Conservation (phyloP, 148 eudicot genomes). For the Silene conica region DNA sequence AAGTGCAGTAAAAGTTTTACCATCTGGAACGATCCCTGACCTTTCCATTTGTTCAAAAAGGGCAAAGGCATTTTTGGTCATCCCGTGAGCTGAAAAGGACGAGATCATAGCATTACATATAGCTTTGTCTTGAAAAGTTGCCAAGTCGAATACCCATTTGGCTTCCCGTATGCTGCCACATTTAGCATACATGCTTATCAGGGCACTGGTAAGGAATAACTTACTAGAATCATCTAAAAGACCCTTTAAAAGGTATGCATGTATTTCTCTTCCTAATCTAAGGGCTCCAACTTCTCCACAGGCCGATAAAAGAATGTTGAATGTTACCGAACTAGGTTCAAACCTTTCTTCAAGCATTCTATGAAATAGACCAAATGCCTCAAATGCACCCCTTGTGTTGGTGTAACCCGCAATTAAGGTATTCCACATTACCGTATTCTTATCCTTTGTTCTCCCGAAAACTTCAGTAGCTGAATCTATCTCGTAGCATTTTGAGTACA, state of each 20-base stretch:
- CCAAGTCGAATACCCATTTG: constrained; percentile 24
- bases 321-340: constrained; percentile 38
- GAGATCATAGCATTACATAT: constrained; percentile 57
- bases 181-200: constrained; percentile 49
- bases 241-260: constrained; percentile 42
- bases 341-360: constrained; percentile 37
- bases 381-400: constrained; percentile 22
- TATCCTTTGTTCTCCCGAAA: constrained; percentile 36
- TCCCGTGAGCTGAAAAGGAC: constrained; percentile 48
- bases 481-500: constrained; percentile 50
- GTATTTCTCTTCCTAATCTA: constrained; percentile 36
- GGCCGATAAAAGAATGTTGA: constrained; percentile 42
- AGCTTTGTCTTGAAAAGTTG: constrained; percentile 29
- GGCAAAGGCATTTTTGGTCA: constrained; percentile 36
- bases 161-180: constrained; percentile 42
- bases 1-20: constrained; percentile 41
- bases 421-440: constrained; percentile 51
- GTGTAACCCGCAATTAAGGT: constrained; percentile 39
- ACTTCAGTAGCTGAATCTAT: constrained; percentile 38
- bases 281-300: constrained; percentile 42
- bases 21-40: constrained; percentile 36
- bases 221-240: constrained; percentile 23
- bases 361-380: constrained; percentile 33
- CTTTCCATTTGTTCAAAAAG: constrained; percentile 40
- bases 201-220: constrained; percentile 31